These are phyloP conservation scores for Boletus smithii DNA, from an alignment of 1,284 basidiomycete species.

Conservation along the genomic window DNA sequence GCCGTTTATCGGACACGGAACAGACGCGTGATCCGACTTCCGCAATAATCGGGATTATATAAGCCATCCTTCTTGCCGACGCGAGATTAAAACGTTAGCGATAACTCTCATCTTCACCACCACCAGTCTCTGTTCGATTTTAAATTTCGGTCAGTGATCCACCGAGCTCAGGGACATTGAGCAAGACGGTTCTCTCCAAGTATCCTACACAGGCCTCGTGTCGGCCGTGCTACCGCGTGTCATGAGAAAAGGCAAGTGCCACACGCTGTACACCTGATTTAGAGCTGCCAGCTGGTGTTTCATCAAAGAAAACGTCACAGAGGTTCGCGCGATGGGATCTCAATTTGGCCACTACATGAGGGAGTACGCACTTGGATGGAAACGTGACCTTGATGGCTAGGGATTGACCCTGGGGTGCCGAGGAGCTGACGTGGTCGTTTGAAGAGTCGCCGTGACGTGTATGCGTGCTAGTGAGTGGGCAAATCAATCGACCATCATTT, in stretches of 20 bases:
- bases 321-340: constrained; percentile 2
- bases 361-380: neutral
- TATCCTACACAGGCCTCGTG: too few relatives aligned
- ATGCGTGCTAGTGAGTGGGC: constrained; percentile 24
- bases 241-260: constrained; percentile 12
- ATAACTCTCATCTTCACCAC: too few relatives aligned
- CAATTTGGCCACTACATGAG: too few relatives aligned
- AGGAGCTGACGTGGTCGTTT: constrained; percentile 38
- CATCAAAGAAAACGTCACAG: constrained; percentile 19
- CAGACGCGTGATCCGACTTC: constrained; percentile 30
- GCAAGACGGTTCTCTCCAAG: too few relatives aligned
- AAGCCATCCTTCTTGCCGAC: constrained; percentile 6
- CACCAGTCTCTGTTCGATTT: neutral
- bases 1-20: constrained; percentile 14
- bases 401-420: constrained; percentile 36
- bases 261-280: too few relatives aligned
- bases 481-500: constrained; percentile 23
- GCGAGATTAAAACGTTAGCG: neutral
- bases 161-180: too few relatives aligned
- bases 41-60: constrained; percentile 25
- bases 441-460: constrained; percentile 36
- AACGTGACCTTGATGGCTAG: constrained; percentile 37
- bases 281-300: too few relatives aligned
- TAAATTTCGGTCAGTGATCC: neutral
- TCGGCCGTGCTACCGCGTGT: too few relatives aligned